Percentiles rank a stretch among this genome's conserved stretches.
These are phyloP conservation scores for Komagataella pastoris DNA, from an alignment of 805 yeast species.

Conservation along the genomic window DNA sequence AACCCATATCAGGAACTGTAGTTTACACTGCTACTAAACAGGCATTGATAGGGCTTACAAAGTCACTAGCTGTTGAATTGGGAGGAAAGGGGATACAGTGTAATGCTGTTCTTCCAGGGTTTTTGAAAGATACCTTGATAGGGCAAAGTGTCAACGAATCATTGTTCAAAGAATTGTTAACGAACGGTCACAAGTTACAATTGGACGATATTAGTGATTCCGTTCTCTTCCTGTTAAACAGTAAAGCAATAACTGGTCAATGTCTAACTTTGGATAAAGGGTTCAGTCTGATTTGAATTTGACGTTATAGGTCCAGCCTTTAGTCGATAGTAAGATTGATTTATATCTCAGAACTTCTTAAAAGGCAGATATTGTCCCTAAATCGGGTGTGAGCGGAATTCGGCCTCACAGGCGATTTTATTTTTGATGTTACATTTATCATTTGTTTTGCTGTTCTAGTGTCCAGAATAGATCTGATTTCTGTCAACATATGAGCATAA, in stretches of 20 bases:
- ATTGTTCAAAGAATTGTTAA: slow-evolving; percentile 2
- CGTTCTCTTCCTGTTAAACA: slow-evolving; percentile 10
- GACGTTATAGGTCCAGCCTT: neutral
- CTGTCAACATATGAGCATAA: neutral
- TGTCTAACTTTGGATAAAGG: slow-evolving; percentile 18
- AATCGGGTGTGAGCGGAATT: neutral
- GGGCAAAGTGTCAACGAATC: slow-evolving; percentile 21
- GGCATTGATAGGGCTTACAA: slow-evolving; percentile 52
- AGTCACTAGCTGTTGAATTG: slow-evolving; percentile 46
- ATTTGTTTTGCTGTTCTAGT: neutral
- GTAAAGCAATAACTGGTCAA: slow-evolving; percentile 16
- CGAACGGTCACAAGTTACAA: slow-evolving; percentile 7
- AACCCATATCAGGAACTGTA: slow-evolving; percentile 37
- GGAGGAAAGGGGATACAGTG: slow-evolving; percentile 39
- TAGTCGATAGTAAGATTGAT: neutral
- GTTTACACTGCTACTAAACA: slow-evolving; percentile 63
- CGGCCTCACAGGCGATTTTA: neutral
- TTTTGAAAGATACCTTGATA: slow-evolving; percentile 57
- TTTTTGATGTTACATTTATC: neutral
- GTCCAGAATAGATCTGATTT: neutral
- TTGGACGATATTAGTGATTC: slow-evolving; percentile 11
- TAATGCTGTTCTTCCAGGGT: slow-evolving; percentile 58
- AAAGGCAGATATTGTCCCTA: neutral
- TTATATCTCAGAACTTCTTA: neutral
- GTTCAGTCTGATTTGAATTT: neutral